Percentiles rank a stretch among this genome's conserved stretches.
These are phyloP conservation scores for Umbelopsis isabellina DNA, from an alignment of 192 early-diverging fungal species.

Conservation along the genomic window DNA sequence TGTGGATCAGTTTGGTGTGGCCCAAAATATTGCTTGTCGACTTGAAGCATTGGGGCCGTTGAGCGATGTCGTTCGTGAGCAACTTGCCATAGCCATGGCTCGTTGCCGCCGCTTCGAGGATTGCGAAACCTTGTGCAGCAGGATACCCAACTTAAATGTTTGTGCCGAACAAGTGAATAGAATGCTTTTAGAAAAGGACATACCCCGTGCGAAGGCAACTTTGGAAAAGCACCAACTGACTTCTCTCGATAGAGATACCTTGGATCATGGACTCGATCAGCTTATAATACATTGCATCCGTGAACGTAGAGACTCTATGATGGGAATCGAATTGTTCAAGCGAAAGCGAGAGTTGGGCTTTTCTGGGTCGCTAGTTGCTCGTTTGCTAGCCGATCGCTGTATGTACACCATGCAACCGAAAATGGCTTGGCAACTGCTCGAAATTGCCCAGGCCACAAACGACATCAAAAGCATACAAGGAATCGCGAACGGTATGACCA, in stretches of 20 bases:
- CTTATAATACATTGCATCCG: neutral
- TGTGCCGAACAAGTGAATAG: slow-evolving; percentile 14
- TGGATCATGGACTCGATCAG: slow-evolving; percentile 9
- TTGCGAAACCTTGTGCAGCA: neutral
- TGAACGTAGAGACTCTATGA: slow-evolving; percentile 4
- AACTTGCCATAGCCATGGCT: slow-evolving; percentile 11
- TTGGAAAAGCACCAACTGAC: neutral
- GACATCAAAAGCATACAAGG: neutral
- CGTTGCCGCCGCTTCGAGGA: neutral
- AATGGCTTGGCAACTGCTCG: neutral
- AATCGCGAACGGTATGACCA: slow-evolving; percentile 2
- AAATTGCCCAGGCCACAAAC: neutral
- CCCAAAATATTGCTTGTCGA: neutral
- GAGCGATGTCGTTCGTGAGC: neutral
- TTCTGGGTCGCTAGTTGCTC: slow-evolving; percentile 8
- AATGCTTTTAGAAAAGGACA: neutral
- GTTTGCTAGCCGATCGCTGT: slow-evolving; percentile 3
- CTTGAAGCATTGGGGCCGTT: neutral
- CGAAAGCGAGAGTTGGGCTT: slow-evolving; percentile 12
- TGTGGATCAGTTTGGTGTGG: neutral
- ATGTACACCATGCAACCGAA: slow-evolving; percentile 19
- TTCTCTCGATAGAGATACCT: neutral
- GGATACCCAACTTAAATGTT: slow-evolving; percentile 2
- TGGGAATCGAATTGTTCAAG: neutral
- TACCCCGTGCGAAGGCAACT: neutral